phyloP scores from a whole-genome alignment of 2,329 filamentous ascomycete genomes.

The Ophiocordyceps sinensis region DNA sequence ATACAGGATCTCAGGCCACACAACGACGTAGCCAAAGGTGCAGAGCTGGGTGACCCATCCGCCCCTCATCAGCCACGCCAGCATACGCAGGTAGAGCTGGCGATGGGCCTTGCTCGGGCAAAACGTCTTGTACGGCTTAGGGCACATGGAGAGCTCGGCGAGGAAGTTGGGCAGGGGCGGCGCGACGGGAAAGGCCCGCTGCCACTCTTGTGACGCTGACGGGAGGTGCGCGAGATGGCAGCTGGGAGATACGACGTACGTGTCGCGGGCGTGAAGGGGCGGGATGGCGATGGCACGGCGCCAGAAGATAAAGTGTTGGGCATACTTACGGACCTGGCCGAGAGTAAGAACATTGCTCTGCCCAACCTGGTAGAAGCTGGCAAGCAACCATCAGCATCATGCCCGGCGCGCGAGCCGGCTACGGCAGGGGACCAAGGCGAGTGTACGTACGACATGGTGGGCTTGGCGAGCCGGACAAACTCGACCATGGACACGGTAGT shows the following conservation, averaged over 20 bases:
- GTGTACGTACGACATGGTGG: constrained; percentile 42
- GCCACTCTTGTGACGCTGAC: constrained; percentile 56
- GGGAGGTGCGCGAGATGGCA: constrained; percentile 62
- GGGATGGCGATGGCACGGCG: constrained; percentile 82
- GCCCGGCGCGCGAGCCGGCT: not conserved
- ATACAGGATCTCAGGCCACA: constrained; percentile 68
- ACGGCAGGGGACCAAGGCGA: not conserved
- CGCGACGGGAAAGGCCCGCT: constrained; percentile 65
- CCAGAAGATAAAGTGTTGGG: constrained; percentile 93
- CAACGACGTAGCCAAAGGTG: constrained; percentile 79
- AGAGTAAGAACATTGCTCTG: constrained; percentile 59
- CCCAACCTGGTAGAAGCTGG: constrained; percentile 52
- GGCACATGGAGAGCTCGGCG: constrained; percentile 64
- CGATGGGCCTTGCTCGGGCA: constrained; percentile 82
- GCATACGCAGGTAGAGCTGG: constrained; percentile 73
- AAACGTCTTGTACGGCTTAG: constrained; percentile 68
- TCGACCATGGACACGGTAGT: constrained; percentile 66
- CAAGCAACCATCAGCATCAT: not conserved
- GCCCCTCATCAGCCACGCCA: constrained; percentile 84
- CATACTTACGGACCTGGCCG: constrained; percentile 71
- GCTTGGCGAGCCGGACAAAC: constrained; percentile 62
- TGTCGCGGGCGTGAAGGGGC: constrained; percentile 77
- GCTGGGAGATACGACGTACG: constrained; percentile 84
- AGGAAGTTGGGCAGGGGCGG: constrained; percentile 78
- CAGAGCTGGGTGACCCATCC: constrained; percentile 91